Evolutionary conservation across 2,329 filamentous ascomycete genomes (phyloP), one percentile per base, ranked within the genome.

Genomic region (Exutisphaerella laricina): DNA sequence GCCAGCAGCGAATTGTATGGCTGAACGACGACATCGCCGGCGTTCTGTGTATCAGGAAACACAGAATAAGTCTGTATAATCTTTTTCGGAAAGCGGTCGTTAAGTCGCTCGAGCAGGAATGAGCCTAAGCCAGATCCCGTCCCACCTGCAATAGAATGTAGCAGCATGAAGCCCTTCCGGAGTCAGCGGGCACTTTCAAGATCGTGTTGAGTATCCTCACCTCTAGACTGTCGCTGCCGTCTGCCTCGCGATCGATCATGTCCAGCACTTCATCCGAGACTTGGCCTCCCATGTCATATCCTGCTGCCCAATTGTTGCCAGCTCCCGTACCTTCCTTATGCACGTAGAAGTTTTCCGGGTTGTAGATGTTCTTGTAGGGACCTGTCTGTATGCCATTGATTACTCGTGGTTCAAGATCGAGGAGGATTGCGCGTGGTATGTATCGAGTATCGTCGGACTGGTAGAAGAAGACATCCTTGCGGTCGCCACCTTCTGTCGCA

Each of bases 401-500:
- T 51, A 97, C 89, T 53, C 92, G 79, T 17, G 92, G 92, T 68
- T 98, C 92, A 28, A 98, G 74, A 64, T 98, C 92, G 51, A 98
- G 84, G 39, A 98, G 73, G 58, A 98, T 97, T 35, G 92, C 90
- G 62, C 92, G 80, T 8, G 92, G 92, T 55, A 98, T 97, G 68
- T 98, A 98, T 70, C 92, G 80, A 46, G 92, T 98, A 65, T 98
- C 92, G 73, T 98, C 92, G 63, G 89, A 97, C 65, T 83, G 90
- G 72, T 97, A 98, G 77, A 95, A 97, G 71, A 97, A 97, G 49
- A 98, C 92, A 69, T 98, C 92, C 67, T 98, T 98, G 58, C 92
- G 84, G 70, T 98, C 92, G 55, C 90, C 89, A 62, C 92, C 92
- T 67, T 97, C 92, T 37, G 88, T 96, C 62, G 92, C 92, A 71